phyloP scores from a whole-genome alignment of 108 stramenopile species.

The Skeletonema tropicum region DNA sequence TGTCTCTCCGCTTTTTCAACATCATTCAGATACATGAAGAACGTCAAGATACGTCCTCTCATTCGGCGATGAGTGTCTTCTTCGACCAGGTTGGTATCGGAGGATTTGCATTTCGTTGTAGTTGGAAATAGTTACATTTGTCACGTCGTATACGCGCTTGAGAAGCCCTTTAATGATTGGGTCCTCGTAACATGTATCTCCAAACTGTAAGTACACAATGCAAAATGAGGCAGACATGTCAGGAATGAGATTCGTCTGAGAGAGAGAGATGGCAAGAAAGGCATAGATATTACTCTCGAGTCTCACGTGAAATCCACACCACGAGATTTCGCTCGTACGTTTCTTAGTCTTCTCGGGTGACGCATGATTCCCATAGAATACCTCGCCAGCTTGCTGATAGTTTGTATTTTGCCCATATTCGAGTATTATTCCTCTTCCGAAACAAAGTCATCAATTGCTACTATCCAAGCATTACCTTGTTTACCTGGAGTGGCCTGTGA shows the following conservation, averaged over 20 bases:
- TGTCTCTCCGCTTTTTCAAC: slow-evolving; percentile 60
- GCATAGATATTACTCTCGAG: background rate
- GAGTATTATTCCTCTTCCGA: slow-evolving; percentile 63
- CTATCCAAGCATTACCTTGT: slow-evolving; percentile 64
- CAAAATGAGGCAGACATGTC: background rate
- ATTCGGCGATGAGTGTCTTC: no score
- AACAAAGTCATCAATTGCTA: slow-evolving; percentile 80
- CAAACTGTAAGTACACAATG: slow-evolving; percentile 14
- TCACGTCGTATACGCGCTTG: slow-evolving; percentile 55
- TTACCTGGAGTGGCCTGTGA: slow-evolving; percentile 57
- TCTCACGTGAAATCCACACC: slow-evolving; percentile 49
- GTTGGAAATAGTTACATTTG: slow-evolving; percentile 39
- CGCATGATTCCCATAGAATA: slow-evolving; percentile 65
- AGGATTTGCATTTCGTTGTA: slow-evolving; percentile 80
- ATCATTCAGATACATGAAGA: no score
- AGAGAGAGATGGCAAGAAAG: slow-evolving; percentile 45
- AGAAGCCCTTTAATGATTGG: slow-evolving; percentile 32
- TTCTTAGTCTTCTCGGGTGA: slow-evolving; percentile 23
- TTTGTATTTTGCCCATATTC: slow-evolving; percentile 50
- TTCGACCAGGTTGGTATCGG: slow-evolving; percentile 63
- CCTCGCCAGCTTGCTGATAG: slow-evolving; percentile 72
- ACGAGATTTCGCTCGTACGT: slow-evolving; percentile 61
- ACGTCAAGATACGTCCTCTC: no score
- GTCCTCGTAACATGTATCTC: slow-evolving; percentile 46
- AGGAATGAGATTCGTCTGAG: background rate